Evolutionary conservation across 2,329 filamentous ascomycete genomes (phyloP).

Genomic region (Phymatotrichopsis omnivora): DNA sequence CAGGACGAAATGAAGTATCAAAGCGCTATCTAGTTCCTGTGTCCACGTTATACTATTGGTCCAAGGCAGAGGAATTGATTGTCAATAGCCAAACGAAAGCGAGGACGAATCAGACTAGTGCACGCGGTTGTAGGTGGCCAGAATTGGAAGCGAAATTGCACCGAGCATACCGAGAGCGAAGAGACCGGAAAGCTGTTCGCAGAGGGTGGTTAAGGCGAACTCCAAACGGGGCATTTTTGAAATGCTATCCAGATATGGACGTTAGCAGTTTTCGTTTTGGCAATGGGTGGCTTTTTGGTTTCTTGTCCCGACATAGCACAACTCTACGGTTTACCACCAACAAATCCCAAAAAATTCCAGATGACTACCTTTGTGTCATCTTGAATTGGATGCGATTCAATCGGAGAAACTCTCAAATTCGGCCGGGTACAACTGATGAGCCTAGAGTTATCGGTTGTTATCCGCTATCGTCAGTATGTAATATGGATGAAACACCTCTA

Average conservation of each 20-base stretch:
- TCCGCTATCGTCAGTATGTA: slow-evolving; percentile 10
- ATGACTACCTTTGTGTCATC: background rate
- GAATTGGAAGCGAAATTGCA: no score
- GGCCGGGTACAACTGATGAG: background rate
- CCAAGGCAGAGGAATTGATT: background rate
- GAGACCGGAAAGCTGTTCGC: no score
- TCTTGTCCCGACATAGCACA: slow-evolving; percentile 3
- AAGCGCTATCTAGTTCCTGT: background rate
- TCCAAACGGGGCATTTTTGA: background rate
- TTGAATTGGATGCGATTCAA: slow-evolving; percentile 7
- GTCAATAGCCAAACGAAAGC: background rate
- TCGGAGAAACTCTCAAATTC: background rate
- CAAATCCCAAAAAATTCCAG: slow-evolving; percentile 1
- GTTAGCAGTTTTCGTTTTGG: background rate
- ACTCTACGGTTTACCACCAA: slow-evolving; percentile 5
- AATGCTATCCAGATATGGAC: no score
- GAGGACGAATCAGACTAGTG: no score
- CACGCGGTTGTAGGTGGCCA: no score
- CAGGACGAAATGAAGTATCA: background rate
- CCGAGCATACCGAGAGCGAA: no score
- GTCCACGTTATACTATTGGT: background rate
- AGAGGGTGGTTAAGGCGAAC: background rate
- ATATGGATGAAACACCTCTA: slow-evolving; percentile 17
- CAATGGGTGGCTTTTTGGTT: slow-evolving; percentile 3
- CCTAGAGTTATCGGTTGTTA: background rate